A percentile compares a stretch with the other conserved stretches of the same genome.
Evolutionary conservation across 495 filamentous ascomycete genomes (phyloP).

Genomic region (Jackrogersella multiformis): DNA sequence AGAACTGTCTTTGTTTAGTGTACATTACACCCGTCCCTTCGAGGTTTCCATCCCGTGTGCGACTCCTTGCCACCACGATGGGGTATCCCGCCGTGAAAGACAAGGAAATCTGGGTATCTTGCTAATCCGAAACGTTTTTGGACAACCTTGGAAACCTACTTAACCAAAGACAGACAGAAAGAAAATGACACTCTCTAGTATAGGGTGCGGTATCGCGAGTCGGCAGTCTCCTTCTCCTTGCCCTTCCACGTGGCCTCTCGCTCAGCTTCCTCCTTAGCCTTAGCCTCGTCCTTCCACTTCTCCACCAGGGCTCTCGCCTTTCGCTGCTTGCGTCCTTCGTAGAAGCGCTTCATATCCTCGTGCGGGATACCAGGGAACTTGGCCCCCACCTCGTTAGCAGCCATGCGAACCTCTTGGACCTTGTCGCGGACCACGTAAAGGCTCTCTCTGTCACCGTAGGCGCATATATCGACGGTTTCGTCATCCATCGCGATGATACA

Average conservation of each 20-base stretch:
- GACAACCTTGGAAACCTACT: too few species aligned
- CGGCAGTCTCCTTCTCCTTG: background rate
- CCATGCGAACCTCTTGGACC: constrained; percentile 58
- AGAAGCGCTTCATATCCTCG: background rate
- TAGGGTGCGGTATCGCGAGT: background rate
- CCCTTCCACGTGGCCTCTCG: background rate
- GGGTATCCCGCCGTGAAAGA: too few species aligned
- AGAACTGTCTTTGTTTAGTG: background rate
- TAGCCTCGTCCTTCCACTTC: constrained; percentile 12
- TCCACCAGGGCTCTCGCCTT: constrained; percentile 5
- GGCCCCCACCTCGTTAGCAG: background rate
- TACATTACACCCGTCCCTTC: too few species aligned
- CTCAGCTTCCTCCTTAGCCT: background rate
- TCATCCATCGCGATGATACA: background rate
- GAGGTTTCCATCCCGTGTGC: too few species aligned
- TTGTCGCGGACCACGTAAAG: constrained; percentile 59
- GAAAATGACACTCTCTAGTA: too few species aligned
- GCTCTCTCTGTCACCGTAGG: constrained; percentile 45
- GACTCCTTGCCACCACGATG: too few species aligned
- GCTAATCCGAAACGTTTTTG: too few species aligned
- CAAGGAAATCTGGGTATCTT: too few species aligned
- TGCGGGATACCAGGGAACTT: background rate
- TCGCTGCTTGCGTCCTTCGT: background rate
- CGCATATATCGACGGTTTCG: background rate
- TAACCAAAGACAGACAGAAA: too few species aligned